phyloP scores from a whole-genome alignment of 495 filamentous ascomycete species.

The Trichoderma asperelloides region DNA sequence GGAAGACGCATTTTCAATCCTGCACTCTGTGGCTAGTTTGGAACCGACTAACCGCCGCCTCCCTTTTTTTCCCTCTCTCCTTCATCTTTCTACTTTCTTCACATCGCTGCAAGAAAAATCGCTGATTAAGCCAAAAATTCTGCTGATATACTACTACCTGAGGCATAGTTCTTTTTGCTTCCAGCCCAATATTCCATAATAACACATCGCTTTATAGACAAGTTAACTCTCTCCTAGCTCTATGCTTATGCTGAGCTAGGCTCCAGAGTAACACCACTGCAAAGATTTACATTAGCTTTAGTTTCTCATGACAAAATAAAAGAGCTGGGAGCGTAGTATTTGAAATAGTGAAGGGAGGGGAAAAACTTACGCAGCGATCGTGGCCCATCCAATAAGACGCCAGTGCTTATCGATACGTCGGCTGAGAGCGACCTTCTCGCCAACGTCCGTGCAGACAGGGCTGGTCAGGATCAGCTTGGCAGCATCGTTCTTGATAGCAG shows the following conservation, averaged over 20 bases:
- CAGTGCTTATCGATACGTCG: slow-evolving; percentile 98
- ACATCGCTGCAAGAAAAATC: no score
- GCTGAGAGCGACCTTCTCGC: slow-evolving; percentile 94
- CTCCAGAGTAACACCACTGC: slow-evolving; percentile 34
- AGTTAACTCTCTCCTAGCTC: neutral
- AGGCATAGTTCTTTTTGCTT: no score
- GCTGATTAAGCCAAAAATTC: neutral
- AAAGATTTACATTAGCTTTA: slow-evolving; percentile 11
- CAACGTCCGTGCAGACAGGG: slow-evolving; percentile 86
- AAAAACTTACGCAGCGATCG: slow-evolving; percentile 53
- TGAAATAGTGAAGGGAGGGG: neutral
- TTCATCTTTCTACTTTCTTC: neutral
- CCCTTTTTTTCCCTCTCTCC: neutral
- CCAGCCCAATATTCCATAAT: neutral
- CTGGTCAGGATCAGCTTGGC: slow-evolving; percentile 73
- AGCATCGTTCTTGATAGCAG: slow-evolving; percentile 92
- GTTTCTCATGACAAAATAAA: neutral
- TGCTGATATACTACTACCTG: no score
- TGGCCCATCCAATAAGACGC: slow-evolving; percentile 96
- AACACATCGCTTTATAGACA: slow-evolving; percentile 5
- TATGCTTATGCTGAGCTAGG: slow-evolving; percentile 17
- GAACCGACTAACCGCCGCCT: neutral
- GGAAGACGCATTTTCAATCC: neutral
- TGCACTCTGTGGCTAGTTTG: neutral
- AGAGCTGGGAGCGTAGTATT: neutral